These are phyloP conservation scores for Lepiota brunneoincarnata DNA, from an alignment of 768 basidiomycete genomes.

Conservation along the genomic window DNA sequence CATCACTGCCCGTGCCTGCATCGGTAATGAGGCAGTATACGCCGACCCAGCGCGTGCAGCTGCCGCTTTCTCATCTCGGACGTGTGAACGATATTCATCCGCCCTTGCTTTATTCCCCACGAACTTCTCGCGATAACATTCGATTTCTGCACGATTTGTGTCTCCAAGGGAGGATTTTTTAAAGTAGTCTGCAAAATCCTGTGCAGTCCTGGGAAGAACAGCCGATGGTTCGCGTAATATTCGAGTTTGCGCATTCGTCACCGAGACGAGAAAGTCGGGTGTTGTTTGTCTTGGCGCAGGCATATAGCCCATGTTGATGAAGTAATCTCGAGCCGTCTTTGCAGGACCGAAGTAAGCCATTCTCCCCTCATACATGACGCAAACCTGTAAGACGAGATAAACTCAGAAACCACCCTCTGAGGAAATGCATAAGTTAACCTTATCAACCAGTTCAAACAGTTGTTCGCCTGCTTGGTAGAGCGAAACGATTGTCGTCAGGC, in stretches of 20 bases:
- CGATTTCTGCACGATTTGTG: slow-evolving; percentile 44
- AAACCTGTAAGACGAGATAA: too few species aligned
- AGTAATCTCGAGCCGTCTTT: slow-evolving; percentile 63
- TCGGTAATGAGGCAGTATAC: slow-evolving; percentile 41
- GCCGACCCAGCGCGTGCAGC: slow-evolving; percentile 27
- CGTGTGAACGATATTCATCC: slow-evolving; percentile 44
- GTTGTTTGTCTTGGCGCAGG: slow-evolving; percentile 66
- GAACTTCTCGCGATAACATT: slow-evolving; percentile 38
- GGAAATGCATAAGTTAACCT: too few species aligned
- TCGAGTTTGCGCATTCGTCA: slow-evolving; percentile 61
- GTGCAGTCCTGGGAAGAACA: slow-evolving; percentile 48
- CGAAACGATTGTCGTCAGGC: slow-evolving; percentile 63
- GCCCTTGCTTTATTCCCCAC: slow-evolving; percentile 43
- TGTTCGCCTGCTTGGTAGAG: slow-evolving; percentile 83
- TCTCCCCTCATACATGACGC: slow-evolving; percentile 70
- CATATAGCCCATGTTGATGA: slow-evolving; percentile 52
- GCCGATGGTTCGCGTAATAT: slow-evolving; percentile 40
- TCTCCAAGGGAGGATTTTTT: slow-evolving; percentile 34
- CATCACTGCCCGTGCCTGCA: slow-evolving; percentile 45
- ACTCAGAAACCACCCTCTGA: too few species aligned
- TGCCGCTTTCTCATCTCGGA: slow-evolving; percentile 45
- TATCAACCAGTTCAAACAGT: slow-evolving; percentile 67
- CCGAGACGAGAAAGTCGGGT: slow-evolving; percentile 60
- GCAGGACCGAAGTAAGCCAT: slow-evolving; percentile 77
- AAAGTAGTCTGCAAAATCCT: slow-evolving; percentile 55